Evolutionary conservation across 2,329 filamentous ascomycete genomes (phyloP), one percentile per base, ranked within the genome.

Genomic region (Pseudohalonectria lignicola): DNA sequence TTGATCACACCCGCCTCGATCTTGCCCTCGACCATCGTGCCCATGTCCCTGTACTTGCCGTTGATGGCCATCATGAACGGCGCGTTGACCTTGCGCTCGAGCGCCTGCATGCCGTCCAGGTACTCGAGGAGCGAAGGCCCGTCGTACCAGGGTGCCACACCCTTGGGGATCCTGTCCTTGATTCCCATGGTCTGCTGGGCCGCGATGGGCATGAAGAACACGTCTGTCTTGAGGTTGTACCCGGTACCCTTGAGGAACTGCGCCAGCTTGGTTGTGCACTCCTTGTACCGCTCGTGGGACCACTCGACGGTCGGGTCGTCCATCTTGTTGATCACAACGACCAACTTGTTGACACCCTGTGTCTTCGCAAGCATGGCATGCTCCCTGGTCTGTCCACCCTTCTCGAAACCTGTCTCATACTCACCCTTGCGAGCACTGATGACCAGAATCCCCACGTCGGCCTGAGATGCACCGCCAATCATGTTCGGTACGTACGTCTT

Each of bases 41-140:
- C 92, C 73, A 98, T 82, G 57, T 98, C 93, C 51, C 84, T 78
- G 69, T 96, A 98, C 66, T 98, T 98, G 62, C 86, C 86, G 46
- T 84, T 85, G 47, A 98, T 74, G 8, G 92, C 85, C 88, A 98
- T 95, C 92, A 98, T 96, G 72, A 98, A 96, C n/a, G 92, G 90
- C 2, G 92, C 92, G 51, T 94, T 94, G 51, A 95, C 64, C 69
- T 96, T 98, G 51, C 92, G 86, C 60, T 98, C 90, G 29, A 95
- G 74, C 11, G 90, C 79, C 41, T 44, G 40, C 48, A 50, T 50
- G 35, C 39, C 36, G 57, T 95, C 90, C n/a, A 98, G 77, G 61
- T 88, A 95, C 61, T 96, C 90, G 16, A 98, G 79, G 34, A 98
- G 75, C 16, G 88, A 92, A 9, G 90, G 90, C 0, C 88, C 87